Conservation (phyloP, 139 green algal genomes). For the Bryopsis sp. region DNA sequence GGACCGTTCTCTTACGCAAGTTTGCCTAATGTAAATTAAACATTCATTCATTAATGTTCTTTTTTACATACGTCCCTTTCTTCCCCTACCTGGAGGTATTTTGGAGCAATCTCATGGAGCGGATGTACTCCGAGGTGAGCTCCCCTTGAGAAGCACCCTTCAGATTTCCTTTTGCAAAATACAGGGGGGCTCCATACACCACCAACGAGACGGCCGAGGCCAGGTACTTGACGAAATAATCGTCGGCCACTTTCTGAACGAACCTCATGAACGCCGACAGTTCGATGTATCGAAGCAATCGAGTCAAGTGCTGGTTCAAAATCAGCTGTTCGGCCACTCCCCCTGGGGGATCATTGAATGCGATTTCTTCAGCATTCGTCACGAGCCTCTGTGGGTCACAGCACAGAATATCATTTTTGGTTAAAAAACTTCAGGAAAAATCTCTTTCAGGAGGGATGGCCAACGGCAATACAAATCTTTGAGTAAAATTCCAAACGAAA, state of each 20-base stretch:
- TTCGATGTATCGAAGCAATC: slow-evolving; percentile 67
- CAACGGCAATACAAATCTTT: too few relatives aligned
- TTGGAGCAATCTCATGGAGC: slow-evolving; percentile 70
- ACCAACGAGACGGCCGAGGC: slow-evolving; percentile 67
- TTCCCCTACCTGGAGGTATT: slow-evolving; percentile 69
- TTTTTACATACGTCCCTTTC: too few relatives aligned
- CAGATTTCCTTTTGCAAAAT: slow-evolving; percentile 30
- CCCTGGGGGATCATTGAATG: slow-evolving; percentile 83
- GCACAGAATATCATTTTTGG: neutral
- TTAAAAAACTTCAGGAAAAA: too few relatives aligned
- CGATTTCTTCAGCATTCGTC: slow-evolving; percentile 66
- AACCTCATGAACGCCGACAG: slow-evolving; percentile 78
- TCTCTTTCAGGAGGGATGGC: too few relatives aligned
- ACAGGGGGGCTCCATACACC: slow-evolving; percentile 75
- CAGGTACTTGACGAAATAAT: slow-evolving; percentile 85
- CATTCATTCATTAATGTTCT: too few relatives aligned
- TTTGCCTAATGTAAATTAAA: too few relatives aligned
- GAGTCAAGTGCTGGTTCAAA: slow-evolving; percentile 80
- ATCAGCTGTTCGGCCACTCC: slow-evolving; percentile 68
- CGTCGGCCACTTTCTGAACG: slow-evolving; percentile 76
- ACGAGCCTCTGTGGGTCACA: slow-evolving; percentile 48
- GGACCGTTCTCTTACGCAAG: too few relatives aligned
- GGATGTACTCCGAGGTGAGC: slow-evolving; percentile 24
- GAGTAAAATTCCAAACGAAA: too few relatives aligned
- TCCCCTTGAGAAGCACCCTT: slow-evolving; percentile 27